Conservation (phyloP, 1,284 basidiomycete genomes). For the Trichosporon faecale region DNA sequence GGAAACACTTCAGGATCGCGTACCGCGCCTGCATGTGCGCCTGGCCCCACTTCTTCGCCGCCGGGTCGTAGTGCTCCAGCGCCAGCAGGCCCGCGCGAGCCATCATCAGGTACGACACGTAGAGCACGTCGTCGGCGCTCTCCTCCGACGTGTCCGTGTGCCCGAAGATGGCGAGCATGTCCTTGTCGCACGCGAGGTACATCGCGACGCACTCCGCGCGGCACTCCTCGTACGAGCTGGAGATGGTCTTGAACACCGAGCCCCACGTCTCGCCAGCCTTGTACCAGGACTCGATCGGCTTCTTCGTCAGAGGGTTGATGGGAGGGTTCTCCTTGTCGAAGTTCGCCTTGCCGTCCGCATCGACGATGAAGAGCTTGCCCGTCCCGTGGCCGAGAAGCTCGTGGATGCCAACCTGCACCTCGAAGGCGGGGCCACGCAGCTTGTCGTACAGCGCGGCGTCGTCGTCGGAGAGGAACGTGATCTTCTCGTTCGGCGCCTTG, state of each 20-base stretch:
- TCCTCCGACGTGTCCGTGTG: constrained; percentile 21
- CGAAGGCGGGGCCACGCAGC: constrained; percentile 25
- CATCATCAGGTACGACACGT: constrained; percentile 77
- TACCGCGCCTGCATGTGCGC: constrained; percentile 71
- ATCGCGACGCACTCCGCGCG: constrained; percentile 26
- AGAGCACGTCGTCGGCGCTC: constrained; percentile 60
- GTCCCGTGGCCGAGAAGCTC: constrained; percentile 27
- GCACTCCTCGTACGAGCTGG: constrained; percentile 25
- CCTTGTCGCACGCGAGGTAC: constrained; percentile 22
- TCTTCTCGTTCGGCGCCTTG: constrained; percentile 27
- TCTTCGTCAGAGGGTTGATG: constrained; percentile 21
- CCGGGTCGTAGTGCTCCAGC: constrained; percentile 77
- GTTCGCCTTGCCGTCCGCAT: constrained; percentile 22
- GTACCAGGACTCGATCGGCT: constrained; percentile 26
- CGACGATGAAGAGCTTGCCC: constrained; percentile 24
- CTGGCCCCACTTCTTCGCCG: constrained; percentile 75
- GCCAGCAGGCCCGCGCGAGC: constrained; percentile 73
- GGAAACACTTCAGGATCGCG: constrained; percentile 22
- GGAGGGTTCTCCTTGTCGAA: constrained; percentile 22
- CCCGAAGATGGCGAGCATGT: constrained; percentile 23
- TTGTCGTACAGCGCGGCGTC: constrained; percentile 21
- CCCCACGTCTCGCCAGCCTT: constrained; percentile 26
- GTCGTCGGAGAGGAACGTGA: constrained; percentile 22
- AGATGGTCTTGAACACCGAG: constrained; percentile 19
- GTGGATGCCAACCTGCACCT: constrained; percentile 29